Evolutionary conservation across 306 rosid genomes (phyloP), one percentile per base, ranked within the genome.

Genomic region (Rubus parviflorus): DNA sequence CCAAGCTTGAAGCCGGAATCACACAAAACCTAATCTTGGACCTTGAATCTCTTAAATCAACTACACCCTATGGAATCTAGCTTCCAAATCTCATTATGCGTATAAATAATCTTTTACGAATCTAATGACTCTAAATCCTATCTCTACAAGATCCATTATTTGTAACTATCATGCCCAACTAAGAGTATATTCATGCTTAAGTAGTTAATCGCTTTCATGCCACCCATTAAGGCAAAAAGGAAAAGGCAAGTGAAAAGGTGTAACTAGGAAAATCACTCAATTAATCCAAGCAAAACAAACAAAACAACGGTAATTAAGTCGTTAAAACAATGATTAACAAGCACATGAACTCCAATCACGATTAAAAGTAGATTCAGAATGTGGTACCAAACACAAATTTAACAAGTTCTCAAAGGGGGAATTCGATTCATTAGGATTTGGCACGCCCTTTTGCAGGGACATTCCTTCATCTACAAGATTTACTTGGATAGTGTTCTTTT

Each of bases 311-410:
- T 58, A 9, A 48, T 40, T 37, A 67, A 65, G 70, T 58, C 57
- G 47, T 73, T 35, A 60, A 70, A 76, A 68, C 10, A 75, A 85
- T 89, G 82, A 89, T 87, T 71, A 30, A 80, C 35, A 23, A 78
- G 76, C 88, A 85, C 87, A 89, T 87, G 90, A 73, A 57, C 80
- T 13, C 67, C 49, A 72, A 72, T 51, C 63, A 72, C 72, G 37
- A 37, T 46, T 12, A 25, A 41, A 57, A 68, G 64, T 16, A 64
- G 53, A 69, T 48, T 1, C 70, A 6, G 70, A 68, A 76, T 7
- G 60, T 30, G 40, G n/a, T 54, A 58, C 23, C 49, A 48, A 73
- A 76, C 73, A 51, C 77, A 62, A 54, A 7, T 5, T 22, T 54
- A 30, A 5, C 20, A 51, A 65, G 51, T 3, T 72, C 52, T 72